Evolutionary conservation across 1,284 basidiomycete species (phyloP), one percentile per base, ranked within the genome.

Genomic region (Ustanciosporium gigantosporum): DNA sequence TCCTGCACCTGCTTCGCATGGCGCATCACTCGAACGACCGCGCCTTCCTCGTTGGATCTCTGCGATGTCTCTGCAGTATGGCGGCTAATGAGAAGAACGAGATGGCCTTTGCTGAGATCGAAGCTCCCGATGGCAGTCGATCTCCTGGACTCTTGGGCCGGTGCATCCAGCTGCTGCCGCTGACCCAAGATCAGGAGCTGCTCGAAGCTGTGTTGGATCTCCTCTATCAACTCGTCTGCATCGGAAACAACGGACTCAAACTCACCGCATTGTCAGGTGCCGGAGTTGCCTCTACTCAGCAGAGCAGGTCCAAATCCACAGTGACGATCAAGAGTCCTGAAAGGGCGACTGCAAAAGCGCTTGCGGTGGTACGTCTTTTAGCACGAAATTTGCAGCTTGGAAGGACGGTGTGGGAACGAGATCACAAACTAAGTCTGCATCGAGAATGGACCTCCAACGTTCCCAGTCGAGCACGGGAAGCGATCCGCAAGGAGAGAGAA

Each of bases 131-230:
- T 6, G 64, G 52, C 19, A 25, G 42, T 20, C 59, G 53, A 21
- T 58, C 56, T 23, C 70, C 68, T 3, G 59, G 61, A 8, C 53
- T 76, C 7, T 43, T 71, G 35, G 36, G 47, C 6, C 61, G 68
- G 16, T 72, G 73, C 47, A 36, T 76, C 25, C 49, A 65, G 25
- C 49, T 76, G 36, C 55, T 76, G 17, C 66, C 69, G 3, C 43
- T 76, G 16, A 70, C 66, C 6, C 51, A 65, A 24, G 70, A 76
- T 44, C 48, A 47, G 0, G 71, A 75, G 31, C 53, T 76, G 45
- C 51, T 68, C 25, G 74, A 76, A 39, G 62, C 66, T 11, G 60
- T 43, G 6, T 48, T 74, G 24, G 74, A 76, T 21, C 48, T 75
- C 15, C 49, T 76, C 25, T 74, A 73, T 34, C 74, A 76, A 50